Evolutionary conservation across 2,329 filamentous ascomycete species (phyloP).

Genomic region (Simplicillium sp.): DNA sequence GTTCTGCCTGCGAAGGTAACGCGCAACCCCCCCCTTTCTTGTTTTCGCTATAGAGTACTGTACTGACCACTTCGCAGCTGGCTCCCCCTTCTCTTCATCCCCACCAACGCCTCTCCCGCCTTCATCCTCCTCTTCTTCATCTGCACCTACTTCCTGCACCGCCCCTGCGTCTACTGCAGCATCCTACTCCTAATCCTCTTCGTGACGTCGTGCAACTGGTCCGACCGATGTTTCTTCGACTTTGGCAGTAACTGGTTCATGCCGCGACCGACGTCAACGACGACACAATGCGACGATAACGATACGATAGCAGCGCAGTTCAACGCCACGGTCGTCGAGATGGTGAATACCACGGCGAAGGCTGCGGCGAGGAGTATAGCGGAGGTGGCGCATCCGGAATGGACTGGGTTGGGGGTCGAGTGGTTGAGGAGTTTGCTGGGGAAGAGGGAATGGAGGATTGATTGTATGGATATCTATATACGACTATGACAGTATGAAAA

Average conservation of each 20-base stretch:
- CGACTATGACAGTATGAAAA: conserved; percentile 45
- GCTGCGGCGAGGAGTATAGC: conserved; percentile 58
- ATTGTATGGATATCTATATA: conserved; percentile 83
- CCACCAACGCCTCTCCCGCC: conserved; percentile 73
- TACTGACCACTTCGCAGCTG: conserved; percentile 42
- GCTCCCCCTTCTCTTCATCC: conserved; percentile 81
- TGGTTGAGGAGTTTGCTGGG: conserved; percentile 79
- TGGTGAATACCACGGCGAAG: conserved; percentile 60
- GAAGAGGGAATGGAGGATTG: conserved; percentile 78
- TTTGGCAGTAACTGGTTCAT: conserved; percentile 89
- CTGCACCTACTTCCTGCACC: conserved; percentile 91
- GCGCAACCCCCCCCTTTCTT: conserved; percentile 2
- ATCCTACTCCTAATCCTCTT: conserved; percentile 92
- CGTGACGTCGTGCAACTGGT: conserved; percentile 83
- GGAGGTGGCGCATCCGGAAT: conserved; percentile 50
- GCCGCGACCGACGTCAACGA: conserved; percentile 45
- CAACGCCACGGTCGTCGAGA: conserved; percentile 40
- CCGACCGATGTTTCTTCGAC: conserved; percentile 87
- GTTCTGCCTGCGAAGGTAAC: conserved; percentile 54
- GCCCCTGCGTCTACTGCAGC: conserved; percentile 96
- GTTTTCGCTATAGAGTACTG: background rate
- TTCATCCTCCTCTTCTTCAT: conserved; percentile 86
- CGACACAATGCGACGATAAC: background rate
- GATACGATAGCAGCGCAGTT: conserved; percentile 24
- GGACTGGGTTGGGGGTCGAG: conserved; percentile 72